A percentile compares a stretch with the other conserved stretches of the same genome.
Evolutionary conservation across 345 rosid species (phyloP).

Genomic region (Camelina neglecta): DNA sequence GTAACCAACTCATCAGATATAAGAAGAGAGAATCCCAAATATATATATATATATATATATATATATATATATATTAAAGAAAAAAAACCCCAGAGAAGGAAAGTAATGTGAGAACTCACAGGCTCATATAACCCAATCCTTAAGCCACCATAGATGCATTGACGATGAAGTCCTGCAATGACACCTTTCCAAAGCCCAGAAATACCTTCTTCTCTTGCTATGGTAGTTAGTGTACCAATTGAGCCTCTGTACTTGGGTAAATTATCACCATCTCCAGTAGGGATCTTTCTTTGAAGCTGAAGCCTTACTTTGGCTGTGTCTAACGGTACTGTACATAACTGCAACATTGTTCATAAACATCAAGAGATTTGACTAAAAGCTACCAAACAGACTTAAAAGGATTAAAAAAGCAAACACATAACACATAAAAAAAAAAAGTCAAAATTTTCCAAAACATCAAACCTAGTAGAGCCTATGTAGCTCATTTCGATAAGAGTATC

Average conservation of each 20-base stretch:
- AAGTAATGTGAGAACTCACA: constrained; percentile 55
- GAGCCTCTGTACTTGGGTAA: constrained; percentile 78
- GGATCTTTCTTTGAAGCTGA: constrained; percentile 81
- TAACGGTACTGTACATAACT: constrained; percentile 89
- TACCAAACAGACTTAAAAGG: neutral
- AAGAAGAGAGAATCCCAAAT: neutral
- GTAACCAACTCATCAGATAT: constrained; percentile 17
- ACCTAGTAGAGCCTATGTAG: neutral
- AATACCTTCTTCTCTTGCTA: constrained; percentile 89
- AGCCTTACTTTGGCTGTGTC: constrained; percentile 98
- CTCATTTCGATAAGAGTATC: neutral
- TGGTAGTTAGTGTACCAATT: constrained; percentile 74
- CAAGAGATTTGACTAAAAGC: neutral
- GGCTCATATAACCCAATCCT: constrained; percentile 93
- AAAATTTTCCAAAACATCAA: neutral
- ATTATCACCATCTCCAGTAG: constrained; percentile 55
- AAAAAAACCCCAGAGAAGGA: neutral
- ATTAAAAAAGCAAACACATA: constrained; percentile 18
- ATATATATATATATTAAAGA: too few relatives aligned
- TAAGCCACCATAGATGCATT: constrained; percentile 89
- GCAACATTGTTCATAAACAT: constrained; percentile 33
- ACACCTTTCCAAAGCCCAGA: constrained; percentile 92
- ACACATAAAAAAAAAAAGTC: neutral
- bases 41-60: neutral
- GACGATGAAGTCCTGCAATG: constrained; percentile 90